A percentile compares a stretch with the other conserved stretches of the same genome.
Conservation (phyloP, 164 flowering plant species). For the Liquidambar formosana region DNA sequence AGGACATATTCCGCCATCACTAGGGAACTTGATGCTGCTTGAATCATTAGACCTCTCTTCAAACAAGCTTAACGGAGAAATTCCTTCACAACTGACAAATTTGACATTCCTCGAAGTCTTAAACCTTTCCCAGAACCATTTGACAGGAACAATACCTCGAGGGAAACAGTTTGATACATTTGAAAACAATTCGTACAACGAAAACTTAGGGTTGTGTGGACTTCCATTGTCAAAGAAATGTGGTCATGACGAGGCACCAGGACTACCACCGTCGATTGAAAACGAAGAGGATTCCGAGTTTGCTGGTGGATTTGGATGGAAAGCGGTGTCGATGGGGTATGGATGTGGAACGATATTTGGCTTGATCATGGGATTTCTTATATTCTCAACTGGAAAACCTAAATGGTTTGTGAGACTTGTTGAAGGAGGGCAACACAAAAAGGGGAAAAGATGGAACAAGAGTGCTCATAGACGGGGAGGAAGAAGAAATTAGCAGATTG, state of each 20-base stretch:
- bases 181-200: constrained; percentile 10
- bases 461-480: neutral
- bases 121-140: constrained; percentile 26
- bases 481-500: neutral
- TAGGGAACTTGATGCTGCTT: constrained; percentile 12
- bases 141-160: constrained; percentile 25
- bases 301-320: neutral
- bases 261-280: too few relatives aligned
- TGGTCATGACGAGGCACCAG: too few relatives aligned
- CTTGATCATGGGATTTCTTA: neutral
- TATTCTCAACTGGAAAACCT: constrained; percentile 6
- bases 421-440: neutral
- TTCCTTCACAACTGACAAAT: constrained; percentile 11
- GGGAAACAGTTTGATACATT: constrained; percentile 31
- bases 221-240: too few relatives aligned
- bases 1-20: constrained; percentile 10
- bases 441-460: neutral
- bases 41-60: constrained; percentile 32
- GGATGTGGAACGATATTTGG: constrained; percentile 2
- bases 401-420: constrained; percentile 5
- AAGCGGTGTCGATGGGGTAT: constrained; percentile 7
- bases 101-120: constrained; percentile 19
- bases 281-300: neutral
- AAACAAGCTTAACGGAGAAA: constrained; percentile 21
- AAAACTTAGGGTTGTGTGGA: constrained; percentile 9